Evolutionary conservation across 108 stramenopile genomes (phyloP).

Genomic region (Heterococcus sp.): DNA sequence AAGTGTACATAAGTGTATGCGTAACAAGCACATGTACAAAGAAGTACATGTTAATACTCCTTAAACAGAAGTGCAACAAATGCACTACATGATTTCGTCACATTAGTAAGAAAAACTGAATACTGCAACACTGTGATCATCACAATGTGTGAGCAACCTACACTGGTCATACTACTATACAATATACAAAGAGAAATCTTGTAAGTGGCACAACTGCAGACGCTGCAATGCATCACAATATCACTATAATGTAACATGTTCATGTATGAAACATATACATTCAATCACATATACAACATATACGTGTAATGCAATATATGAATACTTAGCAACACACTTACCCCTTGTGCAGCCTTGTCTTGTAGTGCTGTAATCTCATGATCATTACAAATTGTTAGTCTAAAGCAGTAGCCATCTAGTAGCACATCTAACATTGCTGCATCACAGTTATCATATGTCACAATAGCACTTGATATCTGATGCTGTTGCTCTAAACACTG

Average conservation of each 20-base stretch:
- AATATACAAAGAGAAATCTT: neutral
- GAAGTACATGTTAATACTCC: neutral
- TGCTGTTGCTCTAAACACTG: constrained; percentile 24
- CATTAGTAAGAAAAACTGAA: too few relatives aligned
- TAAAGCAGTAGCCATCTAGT: constrained; percentile 28
- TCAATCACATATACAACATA: neutral
- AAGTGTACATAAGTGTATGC: neutral
- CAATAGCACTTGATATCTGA: neutral
- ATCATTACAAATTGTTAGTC: constrained; percentile 7
- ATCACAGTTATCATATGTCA: neutral
- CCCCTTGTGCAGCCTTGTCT: neutral
- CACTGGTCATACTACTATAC: neutral
- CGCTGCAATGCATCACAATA: neutral
- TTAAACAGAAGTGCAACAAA: neutral
- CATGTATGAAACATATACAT: neutral
- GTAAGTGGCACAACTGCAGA: neutral
- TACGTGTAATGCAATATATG: neutral
- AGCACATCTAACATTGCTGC: constrained; percentile 5
- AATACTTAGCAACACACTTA: neutral
- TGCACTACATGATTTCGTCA: too few relatives aligned
- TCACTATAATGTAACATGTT: neutral
- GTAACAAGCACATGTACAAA: neutral
- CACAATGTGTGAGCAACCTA: neutral
- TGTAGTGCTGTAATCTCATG: neutral
- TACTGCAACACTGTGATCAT: too few relatives aligned